Evolutionary conservation across 768 basidiomycete species (phyloP), one percentile per base, ranked within the genome.

Genomic region (Phlebiopsis gigantea): DNA sequence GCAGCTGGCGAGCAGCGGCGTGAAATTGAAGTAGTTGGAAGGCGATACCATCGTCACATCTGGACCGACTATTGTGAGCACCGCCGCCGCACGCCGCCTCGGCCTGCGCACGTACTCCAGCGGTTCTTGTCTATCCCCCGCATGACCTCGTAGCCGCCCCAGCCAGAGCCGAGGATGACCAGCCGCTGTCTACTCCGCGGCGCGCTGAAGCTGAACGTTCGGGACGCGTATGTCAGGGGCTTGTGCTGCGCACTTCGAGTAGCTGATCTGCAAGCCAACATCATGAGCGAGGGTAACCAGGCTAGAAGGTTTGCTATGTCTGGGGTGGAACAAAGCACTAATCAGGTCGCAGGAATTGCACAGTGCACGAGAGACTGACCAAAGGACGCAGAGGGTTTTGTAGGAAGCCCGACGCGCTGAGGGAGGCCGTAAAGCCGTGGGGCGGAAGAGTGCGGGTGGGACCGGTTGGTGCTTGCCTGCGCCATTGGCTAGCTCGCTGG

Each of bases 141-240:
- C 22, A 89, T 73, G 14, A 90, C 72, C 57, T 84, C 83, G 62
- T 89, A 89, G 0, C 88, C 88, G 56, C 85, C 87, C 88, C 87
- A 90, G 22, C 88, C 88, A 9, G 86, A 88, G 8, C 87, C 88
- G 6, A 89, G 72, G 58, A 90, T 83, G 19, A 88, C 80, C 31
- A 89, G 77, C 30, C 73, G 70, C 48, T 74, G 74, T 55, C 75
- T 73, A 21, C 57, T 58, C 34, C 63, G 57, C 0, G 58, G 28
- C 0, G 64, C 53, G 1, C 63, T 64, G 5, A 49, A 55, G 53
- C 61, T 65, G 58, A 68, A 66, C 2, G 49, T 17, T n/a, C 47
- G 47, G 26, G 15, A 29, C 6, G 47, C 26, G n/a, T 25, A 17
- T 5, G 47, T 24, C 26, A 9, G 19, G 9, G 9, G 24, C n/a